Conservation (phyloP, 2,329 filamentous ascomycete species). For the Macroventuria anomochaeta region DNA sequence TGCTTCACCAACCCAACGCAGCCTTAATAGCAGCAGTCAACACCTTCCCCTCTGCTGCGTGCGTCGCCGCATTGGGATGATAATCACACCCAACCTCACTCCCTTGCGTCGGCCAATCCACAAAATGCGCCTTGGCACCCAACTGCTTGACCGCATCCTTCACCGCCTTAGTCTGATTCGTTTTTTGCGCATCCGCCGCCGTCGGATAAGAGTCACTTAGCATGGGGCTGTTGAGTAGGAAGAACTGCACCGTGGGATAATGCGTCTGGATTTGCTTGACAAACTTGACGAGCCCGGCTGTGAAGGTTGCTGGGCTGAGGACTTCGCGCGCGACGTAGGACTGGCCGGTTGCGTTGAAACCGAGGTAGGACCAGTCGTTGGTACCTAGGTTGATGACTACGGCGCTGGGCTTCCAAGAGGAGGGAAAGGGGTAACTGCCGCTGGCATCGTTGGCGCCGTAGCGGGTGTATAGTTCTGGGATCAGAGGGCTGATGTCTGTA, state of each 20-base stretch:
- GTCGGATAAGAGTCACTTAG: conserved; percentile 51
- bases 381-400: conserved; percentile 56
- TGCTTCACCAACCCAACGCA: conserved; percentile 29
- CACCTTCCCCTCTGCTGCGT: conserved; percentile 43
- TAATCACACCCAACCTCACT: conserved; percentile 54
- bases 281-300: conserved; percentile 35
- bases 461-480: conserved; percentile 53
- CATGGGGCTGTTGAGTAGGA: conserved; percentile 53
- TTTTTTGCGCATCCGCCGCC: conserved; percentile 43
- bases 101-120: conserved; percentile 53
- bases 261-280: conserved; percentile 43
- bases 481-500: conserved; percentile 43
- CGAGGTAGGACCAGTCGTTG: conserved; percentile 52
- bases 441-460: conserved; percentile 53
- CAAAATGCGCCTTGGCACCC: conserved; percentile 46
- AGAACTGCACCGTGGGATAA: conserved; percentile 49
- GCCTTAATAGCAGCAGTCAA: conserved; percentile 41
- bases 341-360: conserved; percentile 1
- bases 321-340: conserved; percentile 18
- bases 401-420: conserved; percentile 40
- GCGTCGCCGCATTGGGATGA: conserved; percentile 52
- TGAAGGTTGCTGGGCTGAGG: conserved; percentile 19
- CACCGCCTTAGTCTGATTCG: conserved; percentile 12
- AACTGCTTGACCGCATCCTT: conserved; percentile 36
- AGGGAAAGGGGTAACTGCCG: conserved; percentile 50